Evolutionary conservation across 2,329 filamentous ascomycete genomes (phyloP).

Genomic region (Clarireedia hainanense): DNA sequence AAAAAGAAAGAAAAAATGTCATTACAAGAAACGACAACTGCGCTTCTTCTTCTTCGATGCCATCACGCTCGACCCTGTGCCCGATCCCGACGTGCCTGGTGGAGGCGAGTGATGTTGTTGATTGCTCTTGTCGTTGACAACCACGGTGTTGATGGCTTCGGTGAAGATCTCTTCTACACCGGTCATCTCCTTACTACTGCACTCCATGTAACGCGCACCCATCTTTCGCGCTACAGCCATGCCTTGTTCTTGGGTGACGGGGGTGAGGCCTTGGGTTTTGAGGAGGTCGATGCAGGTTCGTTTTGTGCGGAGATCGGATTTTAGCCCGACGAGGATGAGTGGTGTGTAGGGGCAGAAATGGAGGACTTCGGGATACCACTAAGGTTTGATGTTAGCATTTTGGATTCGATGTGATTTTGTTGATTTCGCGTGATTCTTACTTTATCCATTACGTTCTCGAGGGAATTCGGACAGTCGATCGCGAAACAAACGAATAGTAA

Average conservation of each 20-base stretch:
- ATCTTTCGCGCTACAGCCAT: constrained; percentile 84
- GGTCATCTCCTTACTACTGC: constrained; percentile 94
- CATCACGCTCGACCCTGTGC: constrained; percentile 29
- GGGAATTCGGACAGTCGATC: constrained; percentile 95
- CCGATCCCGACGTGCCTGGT: constrained; percentile 30
- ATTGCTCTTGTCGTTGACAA: constrained; percentile 68
- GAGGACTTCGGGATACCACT: constrained; percentile 99
- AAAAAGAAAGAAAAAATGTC: constrained; percentile 14
- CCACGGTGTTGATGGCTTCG: constrained; percentile 79
- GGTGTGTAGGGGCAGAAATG: constrained; percentile 98
- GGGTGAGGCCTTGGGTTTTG: constrained; percentile 93
- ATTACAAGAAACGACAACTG: constrained; percentile 69
- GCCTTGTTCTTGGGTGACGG: constrained; percentile 87
- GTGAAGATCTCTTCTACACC: constrained; percentile 97
- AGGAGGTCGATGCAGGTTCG: constrained; percentile 97
- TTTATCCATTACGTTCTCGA: constrained; percentile 99
- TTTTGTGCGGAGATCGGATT: constrained; percentile 93
- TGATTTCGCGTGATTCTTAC: constrained; percentile 41
- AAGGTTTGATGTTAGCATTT: constrained; percentile 11
- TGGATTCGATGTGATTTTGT: background rate
- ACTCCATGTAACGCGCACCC: constrained; percentile 94
- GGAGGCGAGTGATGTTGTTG: constrained; percentile 16
- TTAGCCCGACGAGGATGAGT: constrained; percentile 89
- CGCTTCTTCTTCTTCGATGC: constrained; percentile 70
- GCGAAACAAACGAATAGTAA: constrained; percentile 98